Evolutionary conservation across 495 filamentous ascomycete genomes (phyloP), one percentile per base, ranked within the genome.

Genomic region (Trichoderma virens): DNA sequence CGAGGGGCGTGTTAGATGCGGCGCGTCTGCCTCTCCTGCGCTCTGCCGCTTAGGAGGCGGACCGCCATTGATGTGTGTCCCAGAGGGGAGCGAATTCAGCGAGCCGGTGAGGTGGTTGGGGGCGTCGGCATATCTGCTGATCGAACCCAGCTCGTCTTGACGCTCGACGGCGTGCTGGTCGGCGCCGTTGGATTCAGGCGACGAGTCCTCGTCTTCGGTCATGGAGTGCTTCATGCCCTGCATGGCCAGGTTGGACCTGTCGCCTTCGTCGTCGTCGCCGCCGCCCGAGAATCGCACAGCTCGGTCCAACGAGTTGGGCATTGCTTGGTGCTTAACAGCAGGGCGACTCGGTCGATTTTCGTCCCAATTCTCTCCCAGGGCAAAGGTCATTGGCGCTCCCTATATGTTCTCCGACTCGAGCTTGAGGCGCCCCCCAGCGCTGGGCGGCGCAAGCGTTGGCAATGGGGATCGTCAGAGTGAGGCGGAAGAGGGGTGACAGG

Each of bases 121-220:
- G 1, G 67, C 62, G 34, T 82, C 75, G 65, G 67, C 67, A 66
- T 81, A 76, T 61, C 74, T 73, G 64, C 66, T 76, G 62, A 75
- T 73, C 64, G 70, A 74, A 61, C 72, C 75, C 62, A 82, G 77
- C 59, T 74, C 78, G 61, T 82, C 79, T 61, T 79, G 74, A 35
- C 78, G 77, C 64, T 82, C 78, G 25, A 73, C 73, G 67, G 78
- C 66, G 70, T 74, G 72, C 66, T 77, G 73, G 43, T 82, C 80
- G 61, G 79, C 75, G 43, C 82, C 83, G 45, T 89, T 87, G 65
- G 84, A 84, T 25, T 86, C 89, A 5, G 85, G 86, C 43, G 78
- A 82, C 34, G 86, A 88, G 65, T 79, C 64, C 70, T 84, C 67
- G 74, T 80, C 69, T 70, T 62, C 16, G 85, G 79, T 59, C 84